A percentile compares a stretch with the other conserved stretches of the same genome.
These are phyloP conservation scores for Apiospora phragmitis DNA, from an alignment of 2,329 filamentous ascomycete species.

Conservation along the genomic window DNA sequence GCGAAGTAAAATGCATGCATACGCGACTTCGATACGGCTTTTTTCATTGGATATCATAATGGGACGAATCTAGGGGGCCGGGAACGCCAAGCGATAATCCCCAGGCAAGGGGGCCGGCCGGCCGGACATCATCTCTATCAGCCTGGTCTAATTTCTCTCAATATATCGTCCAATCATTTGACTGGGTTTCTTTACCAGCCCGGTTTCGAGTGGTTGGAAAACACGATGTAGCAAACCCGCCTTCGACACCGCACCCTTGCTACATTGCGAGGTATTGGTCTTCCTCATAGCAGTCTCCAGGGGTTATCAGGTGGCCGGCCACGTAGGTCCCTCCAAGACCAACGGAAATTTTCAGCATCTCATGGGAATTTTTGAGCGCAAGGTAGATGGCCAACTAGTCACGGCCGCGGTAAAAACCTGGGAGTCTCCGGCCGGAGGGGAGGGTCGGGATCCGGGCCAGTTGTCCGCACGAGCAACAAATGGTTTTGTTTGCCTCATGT, in stretches of 20 bases:
- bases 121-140: background rate
- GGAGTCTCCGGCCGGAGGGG: too few species aligned
- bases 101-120: background rate
- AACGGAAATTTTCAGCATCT: too few species aligned
- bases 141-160: background rate
- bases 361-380: too few species aligned
- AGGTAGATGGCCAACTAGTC: too few species aligned
- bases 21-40: background rate
- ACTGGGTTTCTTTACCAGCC: background rate
- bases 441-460: too few species aligned
- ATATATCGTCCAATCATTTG: background rate
- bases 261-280: background rate
- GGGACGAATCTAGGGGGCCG: background rate
- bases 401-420: too few species aligned
- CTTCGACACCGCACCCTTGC: background rate
- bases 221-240: background rate
- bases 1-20: background rate
- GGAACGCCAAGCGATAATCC: background rate
- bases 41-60: background rate
- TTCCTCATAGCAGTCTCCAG: background rate
- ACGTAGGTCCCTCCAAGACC: too few species aligned
- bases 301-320: background rate
- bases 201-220: background rate
- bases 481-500: too few species aligned
- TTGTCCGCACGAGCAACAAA: too few species aligned